Evolutionary conservation across 768 basidiomycete species (phyloP).

Genomic region (Amanita exitialis): DNA sequence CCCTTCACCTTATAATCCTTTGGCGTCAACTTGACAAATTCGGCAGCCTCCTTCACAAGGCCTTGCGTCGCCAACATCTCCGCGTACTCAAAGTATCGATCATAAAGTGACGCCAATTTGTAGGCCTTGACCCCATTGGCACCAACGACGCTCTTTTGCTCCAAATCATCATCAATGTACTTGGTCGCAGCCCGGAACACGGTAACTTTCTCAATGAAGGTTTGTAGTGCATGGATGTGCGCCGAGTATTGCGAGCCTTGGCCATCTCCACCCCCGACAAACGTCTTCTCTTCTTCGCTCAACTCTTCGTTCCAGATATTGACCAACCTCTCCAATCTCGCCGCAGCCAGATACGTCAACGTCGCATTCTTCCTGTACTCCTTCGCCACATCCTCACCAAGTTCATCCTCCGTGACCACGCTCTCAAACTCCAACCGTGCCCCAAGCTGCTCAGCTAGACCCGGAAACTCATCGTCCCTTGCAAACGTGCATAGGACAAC

Average conservation of each 20-base stretch:
- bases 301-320: slow-evolving; percentile 91
- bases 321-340: slow-evolving; percentile 77
- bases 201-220: slow-evolving; percentile 93
- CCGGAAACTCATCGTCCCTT: slow-evolving; percentile 69
- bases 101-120: slow-evolving; percentile 81
- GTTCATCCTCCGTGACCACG: slow-evolving; percentile 42
- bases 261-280: slow-evolving; percentile 26
- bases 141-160: slow-evolving; percentile 26
- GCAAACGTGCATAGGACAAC: slow-evolving; percentile 96
- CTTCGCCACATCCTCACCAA: slow-evolving; percentile 28
- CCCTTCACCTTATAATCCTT: slow-evolving; percentile 53
- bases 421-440: slow-evolving; percentile 83
- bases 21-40: slow-evolving; percentile 75
- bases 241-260: slow-evolving; percentile 60
- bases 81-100: slow-evolving; percentile 93
- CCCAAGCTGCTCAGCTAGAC: slow-evolving; percentile 88
- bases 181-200: slow-evolving; percentile 84
- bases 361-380: slow-evolving; percentile 80
- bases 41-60: slow-evolving; percentile 71
- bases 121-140: slow-evolving; percentile 40
- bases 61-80: slow-evolving; percentile 87
- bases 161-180: slow-evolving; percentile 69
- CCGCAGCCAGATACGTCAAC: slow-evolving; percentile 87
- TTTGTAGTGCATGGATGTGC: slow-evolving; percentile 80
- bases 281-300: slow-evolving; percentile 54